Conservation (phyloP, 306 rosid genomes). For the Gleditsia sinensis region DNA sequence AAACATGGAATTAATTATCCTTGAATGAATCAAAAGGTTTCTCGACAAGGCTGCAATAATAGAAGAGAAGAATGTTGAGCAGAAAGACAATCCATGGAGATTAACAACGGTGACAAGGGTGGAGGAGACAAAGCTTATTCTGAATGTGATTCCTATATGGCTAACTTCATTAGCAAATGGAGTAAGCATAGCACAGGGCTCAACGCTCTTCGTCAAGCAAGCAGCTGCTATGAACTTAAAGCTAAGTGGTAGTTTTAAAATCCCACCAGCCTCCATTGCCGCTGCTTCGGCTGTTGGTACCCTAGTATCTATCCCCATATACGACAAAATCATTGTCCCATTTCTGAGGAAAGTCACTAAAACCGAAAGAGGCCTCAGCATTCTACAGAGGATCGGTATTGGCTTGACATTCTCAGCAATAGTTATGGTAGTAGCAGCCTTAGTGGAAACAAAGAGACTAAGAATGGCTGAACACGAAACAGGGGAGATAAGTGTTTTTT, state of each 20-base stretch:
- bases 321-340: slow-evolving; percentile 49
- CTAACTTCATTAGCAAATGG: slow-evolving; percentile 45
- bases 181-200: slow-evolving; percentile 36
- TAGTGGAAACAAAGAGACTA: slow-evolving; percentile 49
- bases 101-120: slow-evolving; percentile 50
- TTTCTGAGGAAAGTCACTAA: slow-evolving; percentile 38
- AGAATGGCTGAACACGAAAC: background rate
- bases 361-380: slow-evolving; percentile 54
- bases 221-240: slow-evolving; percentile 45
- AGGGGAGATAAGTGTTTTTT: slow-evolving; percentile 48
- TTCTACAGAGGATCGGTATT: slow-evolving; percentile 48
- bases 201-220: slow-evolving; percentile 56
- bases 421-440: slow-evolving; percentile 43
- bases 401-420: slow-evolving; percentile 36
- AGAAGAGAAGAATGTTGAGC: slow-evolving; percentile 40
- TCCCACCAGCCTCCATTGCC: slow-evolving; percentile 53
- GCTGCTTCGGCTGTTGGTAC: slow-evolving; percentile 39
- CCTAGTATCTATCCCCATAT: slow-evolving; percentile 37
- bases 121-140: slow-evolving; percentile 54
- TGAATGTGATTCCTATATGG: slow-evolving; percentile 55
- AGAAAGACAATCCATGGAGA: slow-evolving; percentile 51
- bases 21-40: no score
- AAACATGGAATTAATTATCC: no score
- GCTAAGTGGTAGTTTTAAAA: slow-evolving; percentile 24
- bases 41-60: slow-evolving; percentile 64